Conservation (phyloP, 768 basidiomycete species). For the Pulveroboletus sp. region DNA sequence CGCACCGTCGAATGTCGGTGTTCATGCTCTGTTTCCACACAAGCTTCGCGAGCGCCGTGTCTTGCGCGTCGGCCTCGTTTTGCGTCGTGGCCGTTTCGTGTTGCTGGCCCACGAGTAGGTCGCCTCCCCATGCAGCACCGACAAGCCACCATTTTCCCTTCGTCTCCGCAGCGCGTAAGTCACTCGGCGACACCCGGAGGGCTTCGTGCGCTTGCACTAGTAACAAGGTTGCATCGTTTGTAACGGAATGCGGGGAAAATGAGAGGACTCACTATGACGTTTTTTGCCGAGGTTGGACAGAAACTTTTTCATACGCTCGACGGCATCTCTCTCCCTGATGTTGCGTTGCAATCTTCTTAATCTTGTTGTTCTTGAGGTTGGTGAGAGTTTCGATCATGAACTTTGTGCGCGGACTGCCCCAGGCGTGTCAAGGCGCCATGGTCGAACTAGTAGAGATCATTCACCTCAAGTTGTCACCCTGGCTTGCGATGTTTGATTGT, state of each 20-base stretch:
- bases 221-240: neutral
- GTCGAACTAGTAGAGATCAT: neutral
- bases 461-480: constrained; percentile 52
- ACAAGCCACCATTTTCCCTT: constrained; percentile 99
- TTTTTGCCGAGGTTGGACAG: constrained; percentile 72
- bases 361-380: constrained; percentile 90
- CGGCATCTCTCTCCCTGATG: constrained; percentile 72
- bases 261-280: constrained; percentile 49
- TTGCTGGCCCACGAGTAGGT: constrained; percentile 78
- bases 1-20: constrained; percentile 85
- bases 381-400: constrained; percentile 95
- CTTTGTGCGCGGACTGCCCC: constrained; percentile 77
- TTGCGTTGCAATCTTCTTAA: constrained; percentile 59
- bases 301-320: constrained; percentile 87
- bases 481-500: constrained; percentile 60
- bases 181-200: constrained; percentile 78
- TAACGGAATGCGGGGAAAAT: neutral
- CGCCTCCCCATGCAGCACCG: constrained; percentile 92
- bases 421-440: constrained; percentile 1
- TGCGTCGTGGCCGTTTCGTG: constrained; percentile 24
- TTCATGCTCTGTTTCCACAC: constrained; percentile 98
- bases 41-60: constrained; percentile 59
- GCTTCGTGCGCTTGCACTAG: constrained; percentile 81
- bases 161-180: constrained; percentile 76
- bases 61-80: constrained; percentile 27